A percentile compares a stretch with the other conserved stretches of the same genome.
phyloP scores from a whole-genome alignment of 2,329 filamentous ascomycete species.

The Cytospora schulzeri region DNA sequence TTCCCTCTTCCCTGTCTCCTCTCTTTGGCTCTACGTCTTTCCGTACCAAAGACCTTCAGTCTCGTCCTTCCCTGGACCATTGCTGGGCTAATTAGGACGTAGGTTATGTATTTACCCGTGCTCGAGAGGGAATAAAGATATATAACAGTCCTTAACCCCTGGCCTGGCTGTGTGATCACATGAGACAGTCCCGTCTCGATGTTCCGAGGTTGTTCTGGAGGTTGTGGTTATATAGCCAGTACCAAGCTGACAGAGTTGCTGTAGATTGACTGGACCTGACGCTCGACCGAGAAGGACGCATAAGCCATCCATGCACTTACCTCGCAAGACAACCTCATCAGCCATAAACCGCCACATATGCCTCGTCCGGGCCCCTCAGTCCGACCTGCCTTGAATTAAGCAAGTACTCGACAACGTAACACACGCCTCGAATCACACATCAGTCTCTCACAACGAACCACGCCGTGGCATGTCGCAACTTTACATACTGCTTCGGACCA shows the following conservation, averaged over 20 bases:
- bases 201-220: neutral
- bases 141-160: conserved; percentile 1
- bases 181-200: conserved; percentile 5
- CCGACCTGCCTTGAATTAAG: neutral
- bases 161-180: conserved; percentile 13
- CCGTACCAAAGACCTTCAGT: conserved; percentile 11
- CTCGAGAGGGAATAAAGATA: neutral
- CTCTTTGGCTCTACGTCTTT: conserved; percentile 12
- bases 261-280: conserved; percentile 16
- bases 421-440: neutral
- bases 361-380: conserved; percentile 9
- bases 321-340: conserved; percentile 16
- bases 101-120: conserved; percentile 11
- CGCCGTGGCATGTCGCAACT: neutral
- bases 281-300: neutral
- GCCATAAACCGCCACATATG: neutral
- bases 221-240: neutral
- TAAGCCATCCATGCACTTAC: no score
- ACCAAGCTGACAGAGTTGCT: conserved; percentile 19
- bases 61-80: conserved; percentile 10
- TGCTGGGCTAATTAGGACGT: conserved; percentile 11
- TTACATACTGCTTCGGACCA: conserved; percentile 11
- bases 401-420: conserved; percentile 1
- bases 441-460: conserved; percentile 3
- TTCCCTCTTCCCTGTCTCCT: neutral